Conservation (phyloP, 1,284 basidiomycete genomes). For the Ustilago nuda region DNA sequence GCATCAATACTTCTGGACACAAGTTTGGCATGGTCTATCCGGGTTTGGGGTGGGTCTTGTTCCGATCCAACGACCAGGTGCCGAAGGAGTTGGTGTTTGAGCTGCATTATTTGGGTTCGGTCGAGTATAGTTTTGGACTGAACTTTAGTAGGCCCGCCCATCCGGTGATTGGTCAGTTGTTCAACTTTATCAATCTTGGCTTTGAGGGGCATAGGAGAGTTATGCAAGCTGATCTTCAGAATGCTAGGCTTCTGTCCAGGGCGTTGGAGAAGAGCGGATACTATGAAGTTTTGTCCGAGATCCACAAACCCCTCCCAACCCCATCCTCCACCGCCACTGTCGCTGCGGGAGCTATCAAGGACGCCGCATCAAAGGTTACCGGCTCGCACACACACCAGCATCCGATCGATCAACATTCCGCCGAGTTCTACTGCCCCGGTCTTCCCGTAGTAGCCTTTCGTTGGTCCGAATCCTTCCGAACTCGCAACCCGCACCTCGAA, state of each 20-base stretch:
- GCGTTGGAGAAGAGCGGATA: constrained; percentile 84
- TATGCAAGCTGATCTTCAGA: constrained; percentile 79
- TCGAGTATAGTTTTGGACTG: constrained; percentile 79
- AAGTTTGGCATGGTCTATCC: constrained; percentile 89
- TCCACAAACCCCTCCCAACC: constrained; percentile 68
- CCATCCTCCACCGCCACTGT: background rate
- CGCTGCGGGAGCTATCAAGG: constrained; percentile 50
- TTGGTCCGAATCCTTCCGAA: constrained; percentile 77
- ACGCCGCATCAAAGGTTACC: constrained; percentile 71
- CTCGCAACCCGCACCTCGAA: constrained; percentile 70
- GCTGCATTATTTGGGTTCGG: constrained; percentile 74
- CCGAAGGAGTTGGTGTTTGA: constrained; percentile 79
- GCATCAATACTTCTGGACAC: constrained; percentile 79
- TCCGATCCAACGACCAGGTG: constrained; percentile 71
- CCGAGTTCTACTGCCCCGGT: constrained; percentile 78
- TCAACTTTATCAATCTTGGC: constrained; percentile 74
- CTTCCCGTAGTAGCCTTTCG: constrained; percentile 90
- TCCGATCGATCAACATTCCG: constrained; percentile 59
- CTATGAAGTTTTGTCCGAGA: constrained; percentile 74
- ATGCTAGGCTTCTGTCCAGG: constrained; percentile 81
- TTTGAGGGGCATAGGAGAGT: constrained; percentile 71
- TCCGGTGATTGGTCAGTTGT: constrained; percentile 91
- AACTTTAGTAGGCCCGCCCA: constrained; percentile 93
- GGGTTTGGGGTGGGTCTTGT: constrained; percentile 72
- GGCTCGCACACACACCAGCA: background rate